These are phyloP conservation scores for Rhodotorula babjevae DNA, from an alignment of 768 basidiomycete genomes.

Conservation along the genomic window DNA sequence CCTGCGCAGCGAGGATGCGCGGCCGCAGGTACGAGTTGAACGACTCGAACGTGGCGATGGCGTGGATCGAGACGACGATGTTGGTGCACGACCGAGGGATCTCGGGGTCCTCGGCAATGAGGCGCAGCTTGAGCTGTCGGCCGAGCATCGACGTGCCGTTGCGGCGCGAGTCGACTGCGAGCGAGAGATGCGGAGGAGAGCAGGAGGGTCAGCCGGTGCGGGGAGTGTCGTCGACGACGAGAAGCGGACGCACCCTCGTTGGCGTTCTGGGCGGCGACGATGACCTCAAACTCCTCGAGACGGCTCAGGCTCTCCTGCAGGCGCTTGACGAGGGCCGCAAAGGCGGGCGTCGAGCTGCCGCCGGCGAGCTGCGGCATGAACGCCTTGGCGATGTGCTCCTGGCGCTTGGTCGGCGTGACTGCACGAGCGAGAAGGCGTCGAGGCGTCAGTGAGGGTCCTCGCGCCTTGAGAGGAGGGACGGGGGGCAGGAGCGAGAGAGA, in stretches of 20 bases:
- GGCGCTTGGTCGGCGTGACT: slow-evolving; percentile 66
- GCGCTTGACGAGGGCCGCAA: slow-evolving; percentile 83
- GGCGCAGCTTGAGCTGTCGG: slow-evolving; percentile 78
- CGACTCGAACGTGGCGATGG: slow-evolving; percentile 95
- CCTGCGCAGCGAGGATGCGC: slow-evolving; percentile 61
- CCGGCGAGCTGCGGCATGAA: slow-evolving; percentile 61
- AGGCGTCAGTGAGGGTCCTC: not conserved
- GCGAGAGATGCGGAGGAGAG: too few relatives aligned
- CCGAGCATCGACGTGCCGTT: slow-evolving; percentile 79
- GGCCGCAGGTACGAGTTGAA: slow-evolving; percentile 93
- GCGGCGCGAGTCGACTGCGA: slow-evolving; percentile 69
- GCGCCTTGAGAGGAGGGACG: too few relatives aligned
- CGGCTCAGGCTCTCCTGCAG: slow-evolving; percentile 90
- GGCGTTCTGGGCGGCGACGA: slow-evolving; percentile 54
- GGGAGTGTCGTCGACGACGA: not conserved
- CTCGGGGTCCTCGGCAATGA: slow-evolving; percentile 84
- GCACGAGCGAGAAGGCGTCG: not conserved
- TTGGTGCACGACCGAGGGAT: slow-evolving; percentile 72
- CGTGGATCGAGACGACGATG: slow-evolving; percentile 94
- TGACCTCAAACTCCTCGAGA: slow-evolving; percentile 93
- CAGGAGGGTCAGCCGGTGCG: not conserved
- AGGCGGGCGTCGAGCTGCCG: slow-evolving; percentile 55
- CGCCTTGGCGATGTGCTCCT: slow-evolving; percentile 72
- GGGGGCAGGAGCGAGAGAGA: not conserved
- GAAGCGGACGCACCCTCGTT: slow-evolving; percentile 57